Evolutionary conservation across 495 filamentous ascomycete species (phyloP).

Genomic region (Cercophora samala): DNA sequence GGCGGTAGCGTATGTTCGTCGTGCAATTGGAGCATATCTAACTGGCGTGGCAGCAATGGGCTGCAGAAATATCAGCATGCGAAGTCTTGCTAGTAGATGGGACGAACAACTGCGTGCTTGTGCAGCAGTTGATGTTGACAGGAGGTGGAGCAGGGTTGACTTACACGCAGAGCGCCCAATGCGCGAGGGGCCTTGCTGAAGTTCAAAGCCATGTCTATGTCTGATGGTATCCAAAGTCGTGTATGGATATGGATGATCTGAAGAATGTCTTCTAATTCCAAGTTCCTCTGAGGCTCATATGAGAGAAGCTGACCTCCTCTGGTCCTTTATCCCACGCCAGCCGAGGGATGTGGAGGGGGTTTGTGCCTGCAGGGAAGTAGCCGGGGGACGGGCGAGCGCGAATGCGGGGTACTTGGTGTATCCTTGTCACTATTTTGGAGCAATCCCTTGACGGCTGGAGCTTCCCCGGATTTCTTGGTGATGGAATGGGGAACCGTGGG

Average conservation of each 20-base stretch:
- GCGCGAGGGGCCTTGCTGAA: slow-evolving; percentile 29
- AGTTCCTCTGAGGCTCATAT: not conserved
- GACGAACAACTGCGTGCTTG: too few species aligned
- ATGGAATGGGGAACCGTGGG: not conserved
- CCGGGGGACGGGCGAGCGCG: slow-evolving; percentile 10
- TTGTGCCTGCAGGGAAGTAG: slow-evolving; percentile 6
- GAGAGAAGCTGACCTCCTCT: not conserved
- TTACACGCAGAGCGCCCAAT: slow-evolving; percentile 53
- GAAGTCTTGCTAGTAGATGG: not conserved
- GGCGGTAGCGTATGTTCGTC: slow-evolving; percentile 61
- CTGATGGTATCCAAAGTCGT: slow-evolving; percentile 1
- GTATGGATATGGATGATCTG: slow-evolving; percentile 7
- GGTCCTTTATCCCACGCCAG: slow-evolving; percentile 6
- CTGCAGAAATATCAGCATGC: slow-evolving; percentile 20
- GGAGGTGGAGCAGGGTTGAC: slow-evolving; percentile 21
- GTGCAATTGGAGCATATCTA: slow-evolving; percentile 25
- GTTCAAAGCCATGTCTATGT: slow-evolving; percentile 32
- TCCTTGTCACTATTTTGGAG: not conserved
- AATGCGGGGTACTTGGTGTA: slow-evolving; percentile 17
- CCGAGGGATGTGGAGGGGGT: slow-evolving; percentile 12
- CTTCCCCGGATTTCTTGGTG: not conserved
- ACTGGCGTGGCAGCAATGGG: slow-evolving; percentile 32
- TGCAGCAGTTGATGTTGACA: too few species aligned
- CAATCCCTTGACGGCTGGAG: not conserved
- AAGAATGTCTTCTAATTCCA: not conserved